These are phyloP conservation scores for Ceratocystis harringtonii DNA, from an alignment of 2,329 filamentous ascomycete genomes.

Conservation along the genomic window DNA sequence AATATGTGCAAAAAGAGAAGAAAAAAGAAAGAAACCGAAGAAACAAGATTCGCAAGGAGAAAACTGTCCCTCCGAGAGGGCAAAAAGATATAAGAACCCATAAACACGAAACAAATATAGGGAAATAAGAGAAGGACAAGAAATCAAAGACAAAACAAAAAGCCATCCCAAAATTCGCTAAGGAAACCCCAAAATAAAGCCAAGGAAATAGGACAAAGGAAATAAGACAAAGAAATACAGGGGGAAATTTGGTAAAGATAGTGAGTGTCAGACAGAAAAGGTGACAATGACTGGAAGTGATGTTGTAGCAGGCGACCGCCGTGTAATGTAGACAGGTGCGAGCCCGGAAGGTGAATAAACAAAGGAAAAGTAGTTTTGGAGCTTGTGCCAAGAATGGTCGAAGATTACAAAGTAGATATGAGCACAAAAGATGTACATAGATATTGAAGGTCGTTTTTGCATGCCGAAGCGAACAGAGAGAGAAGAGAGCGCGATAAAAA, in stretches of 20 bases:
- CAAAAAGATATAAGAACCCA: background rate
- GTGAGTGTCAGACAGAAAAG: background rate
- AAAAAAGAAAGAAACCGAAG: background rate
- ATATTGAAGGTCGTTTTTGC: background rate
- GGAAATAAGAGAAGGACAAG: background rate
- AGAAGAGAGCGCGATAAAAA: background rate
- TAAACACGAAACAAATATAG: background rate
- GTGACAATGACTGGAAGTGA: background rate
- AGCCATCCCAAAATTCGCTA: background rate
- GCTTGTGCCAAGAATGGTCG: background rate
- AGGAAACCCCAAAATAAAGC: background rate
- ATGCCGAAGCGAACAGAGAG: background rate
- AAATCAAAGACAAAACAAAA: background rate
- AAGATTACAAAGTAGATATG: background rate
- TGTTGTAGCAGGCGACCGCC: conserved; percentile 8
- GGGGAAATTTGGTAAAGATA: background rate
- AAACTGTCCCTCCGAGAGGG: conserved; percentile 4
- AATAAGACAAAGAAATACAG: background rate
- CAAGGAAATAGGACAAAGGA: background rate
- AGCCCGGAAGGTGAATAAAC: background rate
- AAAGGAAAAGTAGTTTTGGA: background rate
- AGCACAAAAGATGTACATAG: background rate
- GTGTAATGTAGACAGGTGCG: background rate
- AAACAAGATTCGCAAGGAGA: conserved; percentile 4
- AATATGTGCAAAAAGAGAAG: conserved; percentile 8